Evolutionary conservation across 352 stramenopile genomes (phyloP).

Genomic region (Pythium aquatile): DNA sequence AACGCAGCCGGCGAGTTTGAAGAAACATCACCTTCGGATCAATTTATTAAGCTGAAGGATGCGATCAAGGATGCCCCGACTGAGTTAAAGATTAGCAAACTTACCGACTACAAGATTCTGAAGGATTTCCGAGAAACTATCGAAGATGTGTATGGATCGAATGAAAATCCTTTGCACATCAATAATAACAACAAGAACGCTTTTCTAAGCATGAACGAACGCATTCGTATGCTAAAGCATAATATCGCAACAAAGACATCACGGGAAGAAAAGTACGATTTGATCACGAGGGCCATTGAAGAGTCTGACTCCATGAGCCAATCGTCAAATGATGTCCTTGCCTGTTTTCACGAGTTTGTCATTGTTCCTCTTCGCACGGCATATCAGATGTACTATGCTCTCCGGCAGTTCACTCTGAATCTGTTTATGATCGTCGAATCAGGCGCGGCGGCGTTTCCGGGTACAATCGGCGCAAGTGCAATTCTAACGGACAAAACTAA

Average conservation of each 20-base stretch:
- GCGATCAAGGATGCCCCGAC: background rate
- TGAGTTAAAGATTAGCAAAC: background rate
- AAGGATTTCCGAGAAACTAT: constrained; percentile 1
- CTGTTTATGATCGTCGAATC: too few relatives aligned
- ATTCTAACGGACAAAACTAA: too few relatives aligned
- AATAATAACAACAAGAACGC: background rate
- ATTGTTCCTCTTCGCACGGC: background rate
- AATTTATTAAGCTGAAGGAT: background rate
- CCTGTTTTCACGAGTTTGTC: background rate
- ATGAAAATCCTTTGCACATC: background rate
- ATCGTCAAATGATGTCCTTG: background rate
- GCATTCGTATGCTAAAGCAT: background rate
- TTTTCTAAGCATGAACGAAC: background rate
- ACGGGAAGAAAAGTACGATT: background rate
- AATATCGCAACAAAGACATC: background rate
- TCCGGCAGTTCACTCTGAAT: too few relatives aligned
- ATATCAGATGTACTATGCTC: background rate
- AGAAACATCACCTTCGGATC: background rate
- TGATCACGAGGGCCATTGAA: background rate
- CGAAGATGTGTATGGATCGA: background rate
- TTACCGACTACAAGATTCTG: background rate
- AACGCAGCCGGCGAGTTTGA: background rate
- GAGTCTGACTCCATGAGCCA: background rate
- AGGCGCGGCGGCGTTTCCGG: too few relatives aligned
- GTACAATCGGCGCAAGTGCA: too few relatives aligned